Base-by-base conservation (phyloP, 495 filamentous ascomycete species). In the Diplogelasinospora grovesii region DNA sequence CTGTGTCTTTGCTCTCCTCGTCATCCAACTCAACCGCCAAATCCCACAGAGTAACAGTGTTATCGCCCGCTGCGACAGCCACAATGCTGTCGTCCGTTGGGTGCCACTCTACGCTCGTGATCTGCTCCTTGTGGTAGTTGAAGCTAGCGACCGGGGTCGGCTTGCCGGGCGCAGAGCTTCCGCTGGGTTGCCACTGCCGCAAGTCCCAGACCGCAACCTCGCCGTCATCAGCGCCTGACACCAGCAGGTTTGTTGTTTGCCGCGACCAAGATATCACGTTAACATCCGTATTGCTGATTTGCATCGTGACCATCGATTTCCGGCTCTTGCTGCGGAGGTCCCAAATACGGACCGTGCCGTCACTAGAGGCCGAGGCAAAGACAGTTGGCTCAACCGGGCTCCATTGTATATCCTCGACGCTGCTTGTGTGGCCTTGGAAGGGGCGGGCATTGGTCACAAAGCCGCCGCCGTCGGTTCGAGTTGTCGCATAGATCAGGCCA, bases 31-130 rank as follows among this genome's bases (percentile, higher is more conserved):
- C 92, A 26, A 98, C 92, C 3, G 87, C 85, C 58, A 98, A 59
- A 81, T 98, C 92, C 92, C 92, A 98, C 30, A 96, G 68, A 1
- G 92, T 96, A 18, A 96, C 74, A 8, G 89, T 95, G 57, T 89
- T 89, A 60, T 98, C 92, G 13, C 88, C 92, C 2, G 86, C 86
- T 7, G 85, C 89, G 14, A 96, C 88, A 5, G 86, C 85, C 11
- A 98, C 80, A 41, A 96, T 90, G 60, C 82, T 88, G 65, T 98
- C 90, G 49, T 98, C 92, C 3, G 84, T 85, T 11, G 92, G 92
- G 63, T 98, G 90, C 89, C 93, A 98, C 65, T 98, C 90, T 16
- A 98, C 74, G 56, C 83, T 87, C 11, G 92, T 97, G 54, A 98
- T 86, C 45, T 94, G 90, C 61, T 95, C 85, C 61, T 85, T 86